phyloP scores from a whole-genome alignment of 2,329 filamentous ascomycete species.

The Penicillium paneum region DNA sequence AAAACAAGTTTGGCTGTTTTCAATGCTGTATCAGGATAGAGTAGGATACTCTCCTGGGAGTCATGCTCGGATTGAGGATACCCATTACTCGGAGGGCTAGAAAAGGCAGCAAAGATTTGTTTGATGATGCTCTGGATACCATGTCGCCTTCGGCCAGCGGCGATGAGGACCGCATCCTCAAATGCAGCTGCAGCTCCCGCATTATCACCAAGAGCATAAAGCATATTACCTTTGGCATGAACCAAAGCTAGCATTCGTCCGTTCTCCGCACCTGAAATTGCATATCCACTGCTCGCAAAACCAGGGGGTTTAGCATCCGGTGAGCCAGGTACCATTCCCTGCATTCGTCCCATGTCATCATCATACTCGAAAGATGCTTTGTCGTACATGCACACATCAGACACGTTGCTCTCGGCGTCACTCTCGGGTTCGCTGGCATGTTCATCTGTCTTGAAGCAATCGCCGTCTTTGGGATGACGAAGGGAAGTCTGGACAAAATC shows the following conservation, averaged over 20 bases:
- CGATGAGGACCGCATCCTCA: slow-evolving; percentile 90
- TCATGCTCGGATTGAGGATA: slow-evolving; percentile 37
- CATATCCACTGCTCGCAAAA: slow-evolving; percentile 78
- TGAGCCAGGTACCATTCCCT: slow-evolving; percentile 25
- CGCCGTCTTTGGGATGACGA: slow-evolving; percentile 50
- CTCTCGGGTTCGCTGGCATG: slow-evolving; percentile 59
- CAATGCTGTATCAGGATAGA: slow-evolving; percentile 79
- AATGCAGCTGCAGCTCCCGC: slow-evolving; percentile 79
- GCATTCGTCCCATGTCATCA: slow-evolving; percentile 35
- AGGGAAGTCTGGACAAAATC: slow-evolving; percentile 76
- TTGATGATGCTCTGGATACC: slow-evolving; percentile 76
- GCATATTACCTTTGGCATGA: slow-evolving; percentile 97
- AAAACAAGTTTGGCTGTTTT: slow-evolving; percentile 83
- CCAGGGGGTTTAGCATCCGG: slow-evolving; percentile 43
- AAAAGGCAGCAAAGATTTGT: slow-evolving; percentile 69
- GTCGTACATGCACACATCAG: slow-evolving; percentile 53
- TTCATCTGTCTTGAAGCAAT: slow-evolving; percentile 51
- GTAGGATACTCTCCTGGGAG: slow-evolving; percentile 63
- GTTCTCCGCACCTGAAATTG: slow-evolving; percentile 80
- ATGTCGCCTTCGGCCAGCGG: slow-evolving; percentile 66
- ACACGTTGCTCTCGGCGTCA: slow-evolving; percentile 54
- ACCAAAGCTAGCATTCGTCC: slow-evolving; percentile 89
- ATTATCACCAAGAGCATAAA: slow-evolving; percentile 85
- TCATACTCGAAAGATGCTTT: slow-evolving; percentile 58
- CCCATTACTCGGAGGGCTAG: slow-evolving; percentile 44